These are phyloP conservation scores for Lachnellula subtilissima DNA, from an alignment of 2,329 filamentous ascomycete species.

Conservation along the genomic window DNA sequence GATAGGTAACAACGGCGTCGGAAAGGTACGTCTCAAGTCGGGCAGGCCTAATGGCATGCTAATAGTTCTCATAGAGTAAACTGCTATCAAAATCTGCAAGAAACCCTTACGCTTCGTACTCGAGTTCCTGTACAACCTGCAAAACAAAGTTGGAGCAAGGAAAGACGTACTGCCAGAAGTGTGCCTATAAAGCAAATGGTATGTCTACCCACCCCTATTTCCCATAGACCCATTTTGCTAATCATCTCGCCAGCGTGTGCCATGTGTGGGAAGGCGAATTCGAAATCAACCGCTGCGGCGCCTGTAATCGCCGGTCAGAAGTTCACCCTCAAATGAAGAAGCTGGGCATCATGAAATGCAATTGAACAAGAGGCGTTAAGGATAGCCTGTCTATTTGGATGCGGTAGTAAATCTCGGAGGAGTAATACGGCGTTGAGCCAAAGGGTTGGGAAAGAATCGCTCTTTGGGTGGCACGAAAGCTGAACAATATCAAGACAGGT, in stretches of 20 bases:
- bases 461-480: no score
- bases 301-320: constrained; percentile 57
- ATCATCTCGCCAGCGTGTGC: constrained; percentile 45
- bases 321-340: constrained; percentile 52
- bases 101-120: constrained; percentile 61
- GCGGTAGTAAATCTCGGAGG: background rate
- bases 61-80: constrained; percentile 47
- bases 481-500: no score
- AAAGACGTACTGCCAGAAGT: constrained; percentile 55
- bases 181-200: constrained; percentile 59
- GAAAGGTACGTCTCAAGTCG: constrained; percentile 43
- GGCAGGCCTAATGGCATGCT: background rate
- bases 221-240: background rate
- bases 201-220: constrained; percentile 22
- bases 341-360: background rate
- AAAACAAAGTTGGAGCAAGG: constrained; percentile 61
- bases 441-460: background rate
- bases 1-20: constrained; percentile 52
- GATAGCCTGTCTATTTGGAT: background rate
- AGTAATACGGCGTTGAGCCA: background rate
- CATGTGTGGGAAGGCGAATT: constrained; percentile 58
- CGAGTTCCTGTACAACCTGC: constrained; percentile 56
- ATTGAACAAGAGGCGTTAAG: background rate
- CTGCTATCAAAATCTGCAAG: constrained; percentile 59
- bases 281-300: constrained; percentile 44